Evolutionary conservation across 2,329 filamentous ascomycete genomes (phyloP).

Genomic region (Colletotrichum sp.): DNA sequence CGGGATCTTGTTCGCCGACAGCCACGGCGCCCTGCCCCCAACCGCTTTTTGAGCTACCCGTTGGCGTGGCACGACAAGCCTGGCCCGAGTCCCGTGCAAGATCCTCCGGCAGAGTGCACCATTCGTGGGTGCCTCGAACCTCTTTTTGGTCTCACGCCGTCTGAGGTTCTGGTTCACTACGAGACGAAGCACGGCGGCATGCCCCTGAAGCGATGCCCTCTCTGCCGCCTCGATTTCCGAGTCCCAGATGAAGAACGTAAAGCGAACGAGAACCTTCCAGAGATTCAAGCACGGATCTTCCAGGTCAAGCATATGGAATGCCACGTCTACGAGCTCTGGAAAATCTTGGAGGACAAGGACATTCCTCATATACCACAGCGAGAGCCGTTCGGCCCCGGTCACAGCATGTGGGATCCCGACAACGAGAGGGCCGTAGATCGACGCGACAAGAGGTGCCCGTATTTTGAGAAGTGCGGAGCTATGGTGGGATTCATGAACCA

Average conservation of each 20-base stretch:
- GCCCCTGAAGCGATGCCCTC: conserved; percentile 7
- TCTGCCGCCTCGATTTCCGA: conserved; percentile 17
- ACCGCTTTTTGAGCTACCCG: not conserved
- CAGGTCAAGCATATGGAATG: conserved; percentile 23
- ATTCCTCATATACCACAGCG: not conserved
- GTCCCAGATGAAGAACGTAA: not conserved
- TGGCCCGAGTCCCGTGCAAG: not conserved
- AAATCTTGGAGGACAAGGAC: not conserved
- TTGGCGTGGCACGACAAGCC: conserved; percentile 17
- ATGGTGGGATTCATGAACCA: conserved; percentile 23
- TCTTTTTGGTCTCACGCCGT: conserved; percentile 15
- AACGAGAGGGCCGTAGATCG: conserved; percentile 12
- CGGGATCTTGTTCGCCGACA: not conserved
- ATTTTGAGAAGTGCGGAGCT: conserved; percentile 20
- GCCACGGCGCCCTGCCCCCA: not conserved
- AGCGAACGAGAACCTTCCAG: not conserved
- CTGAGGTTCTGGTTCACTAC: conserved; percentile 17
- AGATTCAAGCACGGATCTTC: not conserved
- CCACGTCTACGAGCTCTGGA: conserved; percentile 22
- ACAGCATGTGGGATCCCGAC: conserved; percentile 17
- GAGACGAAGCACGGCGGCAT: conserved; percentile 11
- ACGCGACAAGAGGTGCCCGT: conserved; percentile 21
- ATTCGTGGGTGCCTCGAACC: conserved; percentile 3
- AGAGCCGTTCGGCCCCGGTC: conserved; percentile 13
- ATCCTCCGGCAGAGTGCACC: conserved; percentile 17